A percentile compares a stretch with the other conserved stretches of the same genome.
These are phyloP conservation scores for Spirogloea muscicola DNA, from an alignment of 139 green algal genomes.

Conservation along the genomic window DNA sequence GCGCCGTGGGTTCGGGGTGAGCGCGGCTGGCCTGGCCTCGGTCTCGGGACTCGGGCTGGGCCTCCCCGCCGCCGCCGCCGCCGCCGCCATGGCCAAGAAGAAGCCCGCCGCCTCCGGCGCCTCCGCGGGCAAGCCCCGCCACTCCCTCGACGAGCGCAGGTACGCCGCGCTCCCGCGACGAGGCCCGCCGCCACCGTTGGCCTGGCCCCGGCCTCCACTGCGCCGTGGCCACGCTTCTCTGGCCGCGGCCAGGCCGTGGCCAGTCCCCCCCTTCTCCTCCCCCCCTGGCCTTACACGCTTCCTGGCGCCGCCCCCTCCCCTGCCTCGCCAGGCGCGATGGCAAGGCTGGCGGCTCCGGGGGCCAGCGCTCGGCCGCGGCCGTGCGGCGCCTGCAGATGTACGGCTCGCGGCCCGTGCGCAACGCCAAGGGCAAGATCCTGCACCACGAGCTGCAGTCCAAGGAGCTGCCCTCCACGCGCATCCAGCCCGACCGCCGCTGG, in stretches of 20 bases:
- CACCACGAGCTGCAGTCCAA: slow-evolving; percentile 87
- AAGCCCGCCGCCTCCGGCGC: slow-evolving; percentile 26
- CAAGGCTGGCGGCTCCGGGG: background rate
- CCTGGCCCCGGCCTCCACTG: no score
- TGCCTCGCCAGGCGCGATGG: slow-evolving; percentile 3
- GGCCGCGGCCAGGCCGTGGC: no score
- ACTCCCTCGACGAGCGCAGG: slow-evolving; percentile 40
- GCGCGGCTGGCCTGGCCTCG: no score
- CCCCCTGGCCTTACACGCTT: no score
- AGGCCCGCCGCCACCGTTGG: no score
- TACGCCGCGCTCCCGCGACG: no score
- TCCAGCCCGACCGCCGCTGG: slow-evolving; percentile 88
- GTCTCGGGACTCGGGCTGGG: no score
- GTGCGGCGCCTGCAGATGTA: slow-evolving; percentile 89
- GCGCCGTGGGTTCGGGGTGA: no score
- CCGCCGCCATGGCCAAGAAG: slow-evolving; percentile 38
- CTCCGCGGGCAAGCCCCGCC: slow-evolving; percentile 28
- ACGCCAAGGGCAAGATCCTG: slow-evolving; percentile 86
- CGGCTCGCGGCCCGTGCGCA: slow-evolving; percentile 73
- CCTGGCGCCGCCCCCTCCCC: no score
- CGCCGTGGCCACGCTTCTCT: no score
- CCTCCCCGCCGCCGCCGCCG: no score
- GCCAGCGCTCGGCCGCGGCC: slow-evolving; percentile 38
- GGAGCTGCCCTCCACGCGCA: slow-evolving; percentile 90
- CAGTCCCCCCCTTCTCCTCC: no score